These are phyloP conservation scores for Catunica adiposa DNA, from an alignment of 2,329 filamentous ascomycete genomes.

Conservation along the genomic window DNA sequence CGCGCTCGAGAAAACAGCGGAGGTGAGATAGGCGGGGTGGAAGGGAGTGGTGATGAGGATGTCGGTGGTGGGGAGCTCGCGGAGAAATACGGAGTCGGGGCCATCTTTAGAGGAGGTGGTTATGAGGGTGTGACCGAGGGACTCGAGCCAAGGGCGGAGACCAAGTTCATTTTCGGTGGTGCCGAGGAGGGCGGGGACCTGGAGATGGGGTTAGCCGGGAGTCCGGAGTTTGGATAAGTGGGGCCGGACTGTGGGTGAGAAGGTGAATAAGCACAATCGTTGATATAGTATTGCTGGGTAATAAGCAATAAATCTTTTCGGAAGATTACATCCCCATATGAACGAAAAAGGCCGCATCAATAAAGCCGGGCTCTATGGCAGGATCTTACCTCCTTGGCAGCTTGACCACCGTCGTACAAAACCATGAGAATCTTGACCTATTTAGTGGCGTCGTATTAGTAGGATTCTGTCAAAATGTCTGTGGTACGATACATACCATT, in stretches of 20 bases:
- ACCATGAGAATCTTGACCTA: conserved; percentile 92
- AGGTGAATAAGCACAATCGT: too few relatives aligned
- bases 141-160: conserved; percentile 92
- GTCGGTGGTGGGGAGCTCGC: conserved; percentile 91
- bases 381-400: conserved; percentile 61
- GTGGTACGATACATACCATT: conserved; percentile 1
- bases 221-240: background rate
- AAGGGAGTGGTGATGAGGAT: conserved; percentile 99
- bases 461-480: too few relatives aligned
- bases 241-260: too few relatives aligned
- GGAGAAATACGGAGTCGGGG: conserved; percentile 80
- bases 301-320: too few relatives aligned
- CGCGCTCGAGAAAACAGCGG: conserved; percentile 88
- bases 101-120: conserved; percentile 98
- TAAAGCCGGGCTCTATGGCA: background rate
- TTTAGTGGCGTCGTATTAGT: background rate
- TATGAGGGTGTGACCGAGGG: conserved; percentile 86
- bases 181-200: conserved; percentile 70
- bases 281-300: too few relatives aligned
- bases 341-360: too few relatives aligned
- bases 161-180: conserved; percentile 98
- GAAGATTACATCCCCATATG: too few relatives aligned
- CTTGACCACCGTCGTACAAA: conserved; percentile 79
- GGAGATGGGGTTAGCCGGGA: conserved; percentile 14
- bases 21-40: conserved; percentile 95